Evolutionary conservation across 2,329 filamentous ascomycete species (phyloP).

Genomic region (Sporothrix dimorphospora): DNA sequence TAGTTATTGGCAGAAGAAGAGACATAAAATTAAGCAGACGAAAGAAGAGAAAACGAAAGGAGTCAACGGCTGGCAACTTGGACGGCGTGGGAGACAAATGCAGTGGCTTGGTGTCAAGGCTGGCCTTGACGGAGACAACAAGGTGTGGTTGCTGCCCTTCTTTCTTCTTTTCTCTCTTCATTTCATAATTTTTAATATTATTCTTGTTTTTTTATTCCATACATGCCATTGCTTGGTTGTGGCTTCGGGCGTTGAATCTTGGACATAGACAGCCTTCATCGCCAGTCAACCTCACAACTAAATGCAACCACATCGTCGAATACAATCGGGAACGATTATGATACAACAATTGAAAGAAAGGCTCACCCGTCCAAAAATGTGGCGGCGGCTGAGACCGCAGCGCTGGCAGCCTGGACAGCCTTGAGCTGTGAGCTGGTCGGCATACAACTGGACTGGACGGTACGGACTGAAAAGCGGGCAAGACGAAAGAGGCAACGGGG

Average conservation of each 20-base stretch:
- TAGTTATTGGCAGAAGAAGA: not conserved
- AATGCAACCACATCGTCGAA: not conserved
- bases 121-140: not conserved
- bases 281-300: not conserved
- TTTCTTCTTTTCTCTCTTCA: no score
- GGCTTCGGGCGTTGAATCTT: not conserved
- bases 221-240: not conserved
- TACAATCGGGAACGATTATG: not conserved
- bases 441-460: not conserved
- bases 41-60: not conserved
- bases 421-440: not conserved
- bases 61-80: not conserved
- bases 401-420: not conserved
- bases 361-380: not conserved
- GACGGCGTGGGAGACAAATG: not conserved
- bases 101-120: not conserved
- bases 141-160: not conserved
- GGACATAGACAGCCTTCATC: not conserved
- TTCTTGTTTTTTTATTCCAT: not conserved
- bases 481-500: not conserved
- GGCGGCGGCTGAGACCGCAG: not conserved
- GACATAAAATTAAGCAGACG: not conserved
- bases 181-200: no score
- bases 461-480: no score
- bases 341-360: not conserved